These are phyloP conservation scores for Candida koratica DNA, from an alignment of 805 yeast species.

Conservation along the genomic window DNA sequence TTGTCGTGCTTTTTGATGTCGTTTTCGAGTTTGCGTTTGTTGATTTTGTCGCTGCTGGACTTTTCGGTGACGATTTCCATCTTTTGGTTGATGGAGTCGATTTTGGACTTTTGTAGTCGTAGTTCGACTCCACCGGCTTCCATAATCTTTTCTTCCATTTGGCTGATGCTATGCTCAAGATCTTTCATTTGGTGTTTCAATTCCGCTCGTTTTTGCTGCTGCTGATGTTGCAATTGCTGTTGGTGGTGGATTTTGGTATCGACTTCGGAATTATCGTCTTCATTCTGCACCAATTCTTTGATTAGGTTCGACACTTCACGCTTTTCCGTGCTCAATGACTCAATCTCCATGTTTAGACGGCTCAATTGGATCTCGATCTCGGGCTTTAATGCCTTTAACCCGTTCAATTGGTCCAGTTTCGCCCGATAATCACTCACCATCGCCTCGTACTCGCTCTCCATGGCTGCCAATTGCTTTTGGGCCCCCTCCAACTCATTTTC, in stretches of 20 bases:
- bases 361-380: slow-evolving; percentile 60
- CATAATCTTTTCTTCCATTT: slow-evolving; percentile 73
- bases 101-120: slow-evolving; percentile 74
- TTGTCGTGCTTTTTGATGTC: slow-evolving; percentile 56
- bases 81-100: slow-evolving; percentile 67
- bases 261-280: slow-evolving; percentile 38
- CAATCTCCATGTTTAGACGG: slow-evolving; percentile 59
- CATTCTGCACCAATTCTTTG: slow-evolving; percentile 38
- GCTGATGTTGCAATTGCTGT: slow-evolving; percentile 16
- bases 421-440: slow-evolving; percentile 50
- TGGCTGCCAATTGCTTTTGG: slow-evolving; percentile 46
- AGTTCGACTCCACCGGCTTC: slow-evolving; percentile 87
- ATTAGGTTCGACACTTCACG: slow-evolving; percentile 43
- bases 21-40: slow-evolving; percentile 57
- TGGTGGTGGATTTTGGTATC: slow-evolving; percentile 20
- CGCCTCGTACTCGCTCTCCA: slow-evolving; percentile 51
- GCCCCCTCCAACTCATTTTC: slow-evolving; percentile 55
- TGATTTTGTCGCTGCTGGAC: slow-evolving; percentile 52
- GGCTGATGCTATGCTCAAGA: slow-evolving; percentile 52
- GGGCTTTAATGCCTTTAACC: slow-evolving; percentile 63
- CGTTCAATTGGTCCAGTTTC: slow-evolving; percentile 57
- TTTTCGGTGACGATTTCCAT: slow-evolving; percentile 57
- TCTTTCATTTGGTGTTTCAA: slow-evolving; percentile 54
- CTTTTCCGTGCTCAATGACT: slow-evolving; percentile 53
- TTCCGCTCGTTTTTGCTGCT: slow-evolving; percentile 17